A percentile compares a stretch with the other conserved stretches of the same genome.
These are phyloP conservation scores for Thalassiosira mediterranea DNA, from an alignment of 352 stramenopile genomes.

Conservation along the genomic window DNA sequence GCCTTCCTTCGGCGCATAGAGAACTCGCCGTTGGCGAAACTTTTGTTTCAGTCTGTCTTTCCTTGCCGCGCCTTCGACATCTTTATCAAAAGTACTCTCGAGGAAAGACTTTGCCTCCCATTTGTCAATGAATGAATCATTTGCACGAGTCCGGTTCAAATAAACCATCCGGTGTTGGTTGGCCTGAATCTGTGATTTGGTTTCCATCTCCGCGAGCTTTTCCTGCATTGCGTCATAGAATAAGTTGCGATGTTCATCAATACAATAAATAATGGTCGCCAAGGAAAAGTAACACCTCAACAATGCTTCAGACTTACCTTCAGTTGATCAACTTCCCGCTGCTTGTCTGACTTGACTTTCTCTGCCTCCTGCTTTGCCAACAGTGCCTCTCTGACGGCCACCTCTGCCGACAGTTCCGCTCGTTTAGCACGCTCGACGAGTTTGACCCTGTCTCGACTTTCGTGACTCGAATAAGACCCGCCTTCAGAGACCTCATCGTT, in stretches of 20 bases:
- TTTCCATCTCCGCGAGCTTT: constrained; percentile 73
- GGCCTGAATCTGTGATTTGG: constrained; percentile 44
- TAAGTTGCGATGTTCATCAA: constrained; percentile 11
- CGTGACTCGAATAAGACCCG: constrained; percentile 22
- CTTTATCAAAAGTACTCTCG: constrained; percentile 54
- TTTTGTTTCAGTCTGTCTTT: constrained; percentile 67
- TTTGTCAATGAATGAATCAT: constrained; percentile 46
- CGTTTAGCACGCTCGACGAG: constrained; percentile 50
- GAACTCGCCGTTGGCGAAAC: constrained; percentile 69
- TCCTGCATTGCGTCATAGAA: constrained; percentile 21
- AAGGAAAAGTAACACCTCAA: background rate
- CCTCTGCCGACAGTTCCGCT: constrained; percentile 72
- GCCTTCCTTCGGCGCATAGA: too few species aligned
- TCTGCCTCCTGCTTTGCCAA: constrained; percentile 66
- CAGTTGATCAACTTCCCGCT: constrained; percentile 71
- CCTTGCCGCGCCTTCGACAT: constrained; percentile 32
- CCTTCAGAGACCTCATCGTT: constrained; percentile 17
- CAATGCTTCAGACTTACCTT: too few species aligned
- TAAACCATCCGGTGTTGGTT: constrained; percentile 42
- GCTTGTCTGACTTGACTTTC: constrained; percentile 66
- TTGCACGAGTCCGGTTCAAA: constrained; percentile 13
- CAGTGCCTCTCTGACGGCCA: constrained; percentile 73
- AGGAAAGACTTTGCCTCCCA: constrained; percentile 60
- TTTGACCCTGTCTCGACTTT: constrained; percentile 42
- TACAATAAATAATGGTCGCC: background rate